Conservation (phyloP, 2,329 filamentous ascomycete species). For the Cryphonectria nitschkei region DNA sequence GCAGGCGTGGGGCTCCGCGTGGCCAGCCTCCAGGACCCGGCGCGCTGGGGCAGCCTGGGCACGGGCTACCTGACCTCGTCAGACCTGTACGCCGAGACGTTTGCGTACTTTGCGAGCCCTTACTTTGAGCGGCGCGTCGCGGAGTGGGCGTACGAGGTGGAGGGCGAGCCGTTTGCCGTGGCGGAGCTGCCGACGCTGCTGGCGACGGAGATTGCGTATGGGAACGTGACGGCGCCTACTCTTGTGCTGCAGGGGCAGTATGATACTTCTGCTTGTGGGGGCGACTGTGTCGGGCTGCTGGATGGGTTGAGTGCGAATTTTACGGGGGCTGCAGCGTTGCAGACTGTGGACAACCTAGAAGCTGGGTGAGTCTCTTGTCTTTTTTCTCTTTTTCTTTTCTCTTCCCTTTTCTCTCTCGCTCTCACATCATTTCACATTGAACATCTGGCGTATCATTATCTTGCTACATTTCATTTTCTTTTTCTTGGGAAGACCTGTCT, state of each 20-base stretch:
- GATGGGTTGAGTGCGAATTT: slow-evolving; percentile 30
- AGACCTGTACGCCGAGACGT: slow-evolving; percentile 36
- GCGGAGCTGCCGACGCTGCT: slow-evolving; percentile 37
- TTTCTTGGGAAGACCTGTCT: too few relatives aligned
- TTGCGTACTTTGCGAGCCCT: slow-evolving; percentile 34
- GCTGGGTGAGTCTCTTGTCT: slow-evolving; percentile 34
- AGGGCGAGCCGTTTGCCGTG: slow-evolving; percentile 37
- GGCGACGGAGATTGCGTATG: slow-evolving; percentile 32
- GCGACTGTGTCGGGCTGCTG: slow-evolving; percentile 36
- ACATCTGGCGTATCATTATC: not conserved
- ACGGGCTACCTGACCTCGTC: slow-evolving; percentile 35
- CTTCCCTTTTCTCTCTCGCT: not conserved
- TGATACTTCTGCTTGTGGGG: slow-evolving; percentile 38
- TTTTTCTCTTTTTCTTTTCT: not conserved
- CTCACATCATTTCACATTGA: not conserved
- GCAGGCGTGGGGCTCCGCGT: slow-evolving; percentile 37
- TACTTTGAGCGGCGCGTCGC: slow-evolving; percentile 37
- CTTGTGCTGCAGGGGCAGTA: slow-evolving; percentile 36
- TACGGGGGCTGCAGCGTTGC: slow-evolving; percentile 30
- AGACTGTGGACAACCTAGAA: slow-evolving; percentile 37
- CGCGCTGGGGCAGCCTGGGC: slow-evolving; percentile 36
- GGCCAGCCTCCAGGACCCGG: slow-evolving; percentile 32
- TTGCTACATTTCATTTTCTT: too few relatives aligned
- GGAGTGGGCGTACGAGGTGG: slow-evolving; percentile 35
- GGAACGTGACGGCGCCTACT: slow-evolving; percentile 33